Conservation (phyloP, 768 basidiomycete genomes). For the Roridomyces roridus region DNA sequence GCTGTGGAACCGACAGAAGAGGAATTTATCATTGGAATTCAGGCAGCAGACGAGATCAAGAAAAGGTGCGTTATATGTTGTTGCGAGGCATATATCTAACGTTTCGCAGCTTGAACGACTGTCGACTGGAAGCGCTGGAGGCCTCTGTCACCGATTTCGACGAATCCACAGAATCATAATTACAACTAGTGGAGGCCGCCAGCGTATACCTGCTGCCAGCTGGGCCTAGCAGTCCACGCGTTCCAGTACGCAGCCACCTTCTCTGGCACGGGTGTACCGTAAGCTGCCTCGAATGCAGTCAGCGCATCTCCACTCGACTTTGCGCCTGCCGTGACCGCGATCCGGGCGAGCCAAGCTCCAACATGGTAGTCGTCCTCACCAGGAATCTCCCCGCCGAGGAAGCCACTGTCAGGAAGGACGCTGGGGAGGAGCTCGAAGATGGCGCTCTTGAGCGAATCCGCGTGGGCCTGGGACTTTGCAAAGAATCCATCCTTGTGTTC, state of each 20-base stretch:
- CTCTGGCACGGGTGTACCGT: conserved; percentile 41
- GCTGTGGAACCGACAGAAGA: conserved; percentile 65
- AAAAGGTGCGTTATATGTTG: conserved; percentile 51
- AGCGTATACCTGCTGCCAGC: conserved; percentile 52
- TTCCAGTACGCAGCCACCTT: conserved; percentile 49
- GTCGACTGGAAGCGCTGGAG: conserved; percentile 68
- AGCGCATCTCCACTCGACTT: conserved; percentile 42
- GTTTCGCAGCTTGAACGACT: conserved; percentile 60
- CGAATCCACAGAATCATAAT: conserved; percentile 28
- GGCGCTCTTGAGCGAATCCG: conserved; percentile 42
- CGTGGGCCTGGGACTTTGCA: conserved; percentile 42
- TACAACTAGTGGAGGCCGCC: conserved; percentile 47
- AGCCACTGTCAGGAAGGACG: conserved; percentile 47
- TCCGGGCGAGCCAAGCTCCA: conserved; percentile 57
- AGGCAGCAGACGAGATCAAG: conserved; percentile 66
- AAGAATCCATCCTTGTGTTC: conserved; percentile 46
- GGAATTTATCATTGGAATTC: conserved; percentile 70
- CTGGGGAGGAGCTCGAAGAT: conserved; percentile 46
- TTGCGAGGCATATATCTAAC: neutral
- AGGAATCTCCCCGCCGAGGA: conserved; percentile 52
- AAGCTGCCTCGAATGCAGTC: conserved; percentile 43
- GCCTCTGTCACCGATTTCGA: conserved; percentile 54
- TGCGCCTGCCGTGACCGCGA: conserved; percentile 45
- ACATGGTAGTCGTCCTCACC: conserved; percentile 65
- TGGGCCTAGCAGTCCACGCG: conserved; percentile 50